Conservation (phyloP, 371 early-diverging fungal species). For the Mucor sp. region DNA sequence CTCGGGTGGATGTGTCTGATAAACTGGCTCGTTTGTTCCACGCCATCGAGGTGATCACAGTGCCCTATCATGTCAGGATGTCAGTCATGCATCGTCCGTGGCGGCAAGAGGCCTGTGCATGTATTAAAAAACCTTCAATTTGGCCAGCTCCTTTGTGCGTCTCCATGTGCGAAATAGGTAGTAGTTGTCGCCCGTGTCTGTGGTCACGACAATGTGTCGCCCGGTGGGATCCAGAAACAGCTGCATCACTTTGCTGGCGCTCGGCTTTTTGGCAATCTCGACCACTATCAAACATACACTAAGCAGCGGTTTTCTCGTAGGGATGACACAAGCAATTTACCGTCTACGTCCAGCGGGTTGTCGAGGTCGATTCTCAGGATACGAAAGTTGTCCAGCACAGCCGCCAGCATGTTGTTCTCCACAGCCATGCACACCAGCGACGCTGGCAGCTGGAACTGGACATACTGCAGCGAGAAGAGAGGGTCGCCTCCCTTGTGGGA, state of each 20-base stretch:
- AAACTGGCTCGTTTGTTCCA: conserved; percentile 79
- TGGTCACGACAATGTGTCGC: conserved; percentile 83
- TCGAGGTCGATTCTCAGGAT: conserved; percentile 78
- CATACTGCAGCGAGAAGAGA: conserved; percentile 79
- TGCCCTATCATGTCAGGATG: conserved; percentile 48
- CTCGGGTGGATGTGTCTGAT: conserved; percentile 70
- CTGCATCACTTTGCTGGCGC: conserved; percentile 64
- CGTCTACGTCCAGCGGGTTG: conserved; percentile 36
- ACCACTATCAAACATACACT: no score
- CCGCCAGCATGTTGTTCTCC: conserved; percentile 76
- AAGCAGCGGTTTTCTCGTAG: no score
- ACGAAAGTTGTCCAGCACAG: conserved; percentile 67
- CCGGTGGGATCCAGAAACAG: conserved; percentile 88
- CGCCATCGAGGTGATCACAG: conserved; percentile 82
- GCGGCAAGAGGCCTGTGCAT: not conserved
- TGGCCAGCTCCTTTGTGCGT: conserved; percentile 68
- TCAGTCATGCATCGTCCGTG: no score
- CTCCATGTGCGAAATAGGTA: conserved; percentile 82
- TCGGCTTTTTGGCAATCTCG: conserved; percentile 69
- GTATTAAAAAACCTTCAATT: conserved; percentile 60
- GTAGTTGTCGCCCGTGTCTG: conserved; percentile 85
- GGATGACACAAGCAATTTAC: conserved; percentile 22
- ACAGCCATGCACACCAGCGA: conserved; percentile 71
- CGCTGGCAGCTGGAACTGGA: conserved; percentile 81
- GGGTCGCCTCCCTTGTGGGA: conserved; percentile 49